Conservation (phyloP, 2,329 filamentous ascomycete species). For the Penicillium corylophilum region DNA sequence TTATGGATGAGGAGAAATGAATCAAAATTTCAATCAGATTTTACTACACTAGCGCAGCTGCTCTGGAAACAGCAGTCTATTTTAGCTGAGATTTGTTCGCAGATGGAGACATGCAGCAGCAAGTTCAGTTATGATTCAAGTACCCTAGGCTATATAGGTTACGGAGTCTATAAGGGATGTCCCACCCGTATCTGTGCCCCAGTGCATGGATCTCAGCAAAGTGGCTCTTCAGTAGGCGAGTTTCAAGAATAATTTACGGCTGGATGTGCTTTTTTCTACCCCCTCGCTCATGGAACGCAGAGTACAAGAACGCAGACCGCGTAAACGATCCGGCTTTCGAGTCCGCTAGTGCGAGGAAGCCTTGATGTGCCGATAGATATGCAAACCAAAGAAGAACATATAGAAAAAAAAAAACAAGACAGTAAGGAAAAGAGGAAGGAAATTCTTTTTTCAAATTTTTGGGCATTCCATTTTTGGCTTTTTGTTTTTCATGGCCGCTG, state of each 20-base stretch:
- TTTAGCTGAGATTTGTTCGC: not conserved
- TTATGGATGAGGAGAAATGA: slow-evolving; percentile 19
- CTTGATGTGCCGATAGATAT: slow-evolving; percentile 44
- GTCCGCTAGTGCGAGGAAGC: slow-evolving; percentile 41
- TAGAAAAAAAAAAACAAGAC: not conserved
- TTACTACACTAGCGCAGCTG: not conserved
- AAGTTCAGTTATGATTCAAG: not conserved
- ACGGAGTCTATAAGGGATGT: slow-evolving; percentile 44
- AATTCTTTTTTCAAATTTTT: slow-evolving; percentile 16
- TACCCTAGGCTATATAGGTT: not conserved
- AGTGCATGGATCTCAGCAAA: slow-evolving; percentile 56
- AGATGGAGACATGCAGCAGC: not conserved
- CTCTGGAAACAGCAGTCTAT: not conserved
- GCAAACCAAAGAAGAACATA: slow-evolving; percentile 3
- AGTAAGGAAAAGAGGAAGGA: not conserved
- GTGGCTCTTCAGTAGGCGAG: slow-evolving; percentile 64
- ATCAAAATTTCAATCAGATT: slow-evolving; percentile 14
- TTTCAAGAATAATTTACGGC: slow-evolving; percentile 37
- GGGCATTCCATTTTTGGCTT: slow-evolving; percentile 12
- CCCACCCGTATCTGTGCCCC: slow-evolving; percentile 68
- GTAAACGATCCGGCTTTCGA: slow-evolving; percentile 23
- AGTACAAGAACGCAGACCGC: slow-evolving; percentile 24
- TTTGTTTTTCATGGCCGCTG: slow-evolving; percentile 15
- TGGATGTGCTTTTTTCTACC: slow-evolving; percentile 40
- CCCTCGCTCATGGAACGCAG: slow-evolving; percentile 42